Evolutionary conservation across 768 basidiomycete species (phyloP), one percentile per base, ranked within the genome.

Genomic region (Xanthoconium purpureum): DNA sequence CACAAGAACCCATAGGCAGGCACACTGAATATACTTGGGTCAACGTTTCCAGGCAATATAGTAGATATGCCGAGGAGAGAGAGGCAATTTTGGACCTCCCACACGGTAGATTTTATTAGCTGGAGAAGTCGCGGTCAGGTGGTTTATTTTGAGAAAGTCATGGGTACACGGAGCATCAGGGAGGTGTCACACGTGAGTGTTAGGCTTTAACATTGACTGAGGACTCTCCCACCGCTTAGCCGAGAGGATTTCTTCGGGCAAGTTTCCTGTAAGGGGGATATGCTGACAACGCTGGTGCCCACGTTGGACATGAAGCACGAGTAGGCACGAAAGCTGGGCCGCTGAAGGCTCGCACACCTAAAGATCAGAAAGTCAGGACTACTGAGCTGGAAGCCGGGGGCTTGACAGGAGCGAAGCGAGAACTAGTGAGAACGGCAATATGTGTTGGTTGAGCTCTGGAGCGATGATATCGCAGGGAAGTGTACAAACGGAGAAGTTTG

Each of bases 381-480:
- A 37, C 37, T 45, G 60, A 18, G 44, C 48, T 52, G 29, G 49
- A 54, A 55, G 48, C 43, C 20, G 56, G 28, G 24, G 38, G 56
- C 47, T 56, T 60, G 62, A 57, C 64, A 57, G 53, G 52, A 66
- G 52, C 55, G 55, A 50, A 57, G 55, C 35, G 59, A 56, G 42
- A 54, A 63, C 46, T 50, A 54, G 28, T 17, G 40, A 46, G 56
- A 57, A 55, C 45, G 33, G 45, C 50, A 64, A 47, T 42, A 37
- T 54, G 58, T 45, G 54, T 61, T 52, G 45, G 55, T 49, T 36
- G 38, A 56, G 35, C 43, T 40, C 46, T 63, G 38, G 48, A 57
- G 66, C 66, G 68, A 70, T 68, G 57, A 62, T 63, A 37, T 67
- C 66, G 66, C 66, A 67, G 46, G 54, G 54, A 68, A 67, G 60